Conservation (phyloP, 108 stramenopile species). For the Aurantiochytrium sp. region DNA sequence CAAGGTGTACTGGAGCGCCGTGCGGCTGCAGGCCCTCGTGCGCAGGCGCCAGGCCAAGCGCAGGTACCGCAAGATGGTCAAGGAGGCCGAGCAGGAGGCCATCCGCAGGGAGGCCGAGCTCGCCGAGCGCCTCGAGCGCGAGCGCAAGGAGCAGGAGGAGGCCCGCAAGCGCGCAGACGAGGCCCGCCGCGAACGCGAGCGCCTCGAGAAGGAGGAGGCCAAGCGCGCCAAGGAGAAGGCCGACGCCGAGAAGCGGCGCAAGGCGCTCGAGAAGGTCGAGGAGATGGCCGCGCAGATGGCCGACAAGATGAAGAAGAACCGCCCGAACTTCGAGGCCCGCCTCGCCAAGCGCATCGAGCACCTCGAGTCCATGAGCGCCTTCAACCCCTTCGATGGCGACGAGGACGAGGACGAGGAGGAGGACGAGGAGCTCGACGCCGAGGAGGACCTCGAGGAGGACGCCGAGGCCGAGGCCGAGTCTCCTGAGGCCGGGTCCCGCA, state of each 20-base stretch:
- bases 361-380: not conserved
- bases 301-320: not conserved
- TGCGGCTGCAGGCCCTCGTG: not conserved
- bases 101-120: not conserved
- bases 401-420: not conserved
- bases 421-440: not conserved
- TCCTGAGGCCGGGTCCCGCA: too few relatives aligned
- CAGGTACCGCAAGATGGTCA: not conserved
- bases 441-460: not conserved
- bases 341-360: not conserved
- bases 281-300: not conserved
- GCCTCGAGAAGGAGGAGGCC: not conserved
- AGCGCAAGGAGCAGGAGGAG: not conserved
- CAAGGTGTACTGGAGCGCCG: not conserved
- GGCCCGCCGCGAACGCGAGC: not conserved
- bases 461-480: not conserved
- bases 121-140: not conserved
- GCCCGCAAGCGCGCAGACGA: not conserved
- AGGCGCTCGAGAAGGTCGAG: slow-evolving; percentile 17
- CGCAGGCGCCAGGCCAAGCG: not conserved
- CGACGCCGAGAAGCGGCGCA: not conserved
- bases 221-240: not conserved
- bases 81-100: not conserved
- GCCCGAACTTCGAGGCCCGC: not conserved
- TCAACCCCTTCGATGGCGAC: not conserved